phyloP scores from a whole-genome alignment of 148 eudicot species.

The Beta vulgaris region DNA sequence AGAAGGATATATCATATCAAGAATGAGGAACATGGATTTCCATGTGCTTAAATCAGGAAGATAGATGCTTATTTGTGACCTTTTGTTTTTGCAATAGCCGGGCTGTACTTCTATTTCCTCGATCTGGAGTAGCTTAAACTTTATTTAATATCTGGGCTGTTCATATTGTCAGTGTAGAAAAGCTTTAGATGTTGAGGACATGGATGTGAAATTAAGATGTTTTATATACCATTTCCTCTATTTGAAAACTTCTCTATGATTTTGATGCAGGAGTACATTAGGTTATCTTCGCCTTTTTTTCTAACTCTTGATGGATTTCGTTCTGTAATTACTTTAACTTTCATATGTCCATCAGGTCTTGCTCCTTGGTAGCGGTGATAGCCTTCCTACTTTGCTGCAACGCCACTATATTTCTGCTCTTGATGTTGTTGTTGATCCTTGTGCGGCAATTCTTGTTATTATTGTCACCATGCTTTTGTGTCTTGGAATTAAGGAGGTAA shows the following conservation, averaged over 20 bases:
- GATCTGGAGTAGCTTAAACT: neutral
- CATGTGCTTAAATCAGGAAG: neutral
- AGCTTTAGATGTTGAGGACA: neutral
- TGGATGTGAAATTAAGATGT: too few relatives aligned
- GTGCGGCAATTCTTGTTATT: constrained; percentile 77
- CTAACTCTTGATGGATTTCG: neutral
- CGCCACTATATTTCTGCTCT: constrained; percentile 72
- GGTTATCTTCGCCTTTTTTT: neutral
- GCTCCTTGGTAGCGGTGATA: constrained; percentile 73
- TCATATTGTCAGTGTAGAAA: neutral
- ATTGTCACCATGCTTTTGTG: constrained; percentile 79
- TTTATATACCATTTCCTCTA: neutral
- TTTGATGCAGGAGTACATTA: neutral
- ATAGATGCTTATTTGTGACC: neutral
- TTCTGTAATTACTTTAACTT: constrained; percentile 10
- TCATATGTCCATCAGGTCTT: constrained; percentile 47
- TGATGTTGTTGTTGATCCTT: constrained; percentile 76
- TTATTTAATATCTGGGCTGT: neutral
- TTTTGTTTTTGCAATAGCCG: neutral
- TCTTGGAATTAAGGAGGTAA: constrained; percentile 95
- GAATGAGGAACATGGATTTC: neutral
- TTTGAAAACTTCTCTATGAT: neutral
- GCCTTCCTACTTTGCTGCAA: constrained; percentile 71
- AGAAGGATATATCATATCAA: neutral
- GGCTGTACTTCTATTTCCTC: neutral